phyloP scores from a whole-genome alignment of 2,329 filamentous ascomycete species.

The Talaromyces sp. region DNA sequence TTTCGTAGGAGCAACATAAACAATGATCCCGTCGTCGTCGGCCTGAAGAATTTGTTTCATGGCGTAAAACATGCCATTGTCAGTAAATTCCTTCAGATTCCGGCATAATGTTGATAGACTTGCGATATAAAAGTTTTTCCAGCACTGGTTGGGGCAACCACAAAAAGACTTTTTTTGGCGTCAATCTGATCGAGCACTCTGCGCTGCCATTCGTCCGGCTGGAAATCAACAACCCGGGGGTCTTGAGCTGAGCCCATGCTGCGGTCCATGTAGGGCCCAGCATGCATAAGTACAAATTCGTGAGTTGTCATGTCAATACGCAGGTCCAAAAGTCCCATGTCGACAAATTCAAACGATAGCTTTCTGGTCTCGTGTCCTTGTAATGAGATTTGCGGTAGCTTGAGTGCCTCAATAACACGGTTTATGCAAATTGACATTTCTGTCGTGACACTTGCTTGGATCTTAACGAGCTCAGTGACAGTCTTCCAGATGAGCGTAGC shows the following conservation, averaged over 20 bases:
- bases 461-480: slow-evolving; percentile 28
- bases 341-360: slow-evolving; percentile 19
- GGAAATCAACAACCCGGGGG: slow-evolving; percentile 60
- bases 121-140: slow-evolving; percentile 75
- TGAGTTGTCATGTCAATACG: slow-evolving; percentile 41
- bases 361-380: slow-evolving; percentile 8
- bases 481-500: slow-evolving; percentile 33
- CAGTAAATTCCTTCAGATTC: neutral
- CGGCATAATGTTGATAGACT: slow-evolving; percentile 10
- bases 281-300: slow-evolving; percentile 65
- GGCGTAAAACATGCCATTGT: slow-evolving; percentile 59
- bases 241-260: slow-evolving; percentile 66
- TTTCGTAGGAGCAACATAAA: slow-evolving; percentile 79
- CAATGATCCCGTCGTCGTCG: slow-evolving; percentile 65
- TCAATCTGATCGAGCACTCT: slow-evolving; percentile 71
- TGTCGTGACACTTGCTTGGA: slow-evolving; percentile 37
- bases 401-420: slow-evolving; percentile 26
- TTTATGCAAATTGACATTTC: slow-evolving; percentile 34
- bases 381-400: slow-evolving; percentile 24
- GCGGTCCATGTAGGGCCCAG: slow-evolving; percentile 71
- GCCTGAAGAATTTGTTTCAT: slow-evolving; percentile 71
- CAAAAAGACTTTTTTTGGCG: slow-evolving; percentile 63
- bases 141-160: slow-evolving; percentile 72
- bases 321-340: slow-evolving; percentile 13
- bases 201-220: slow-evolving; percentile 73